Evolutionary conservation across 192 early-diverging fungal species (phyloP), one percentile per base, ranked within the genome.

Genomic region (Podila horticola): DNA sequence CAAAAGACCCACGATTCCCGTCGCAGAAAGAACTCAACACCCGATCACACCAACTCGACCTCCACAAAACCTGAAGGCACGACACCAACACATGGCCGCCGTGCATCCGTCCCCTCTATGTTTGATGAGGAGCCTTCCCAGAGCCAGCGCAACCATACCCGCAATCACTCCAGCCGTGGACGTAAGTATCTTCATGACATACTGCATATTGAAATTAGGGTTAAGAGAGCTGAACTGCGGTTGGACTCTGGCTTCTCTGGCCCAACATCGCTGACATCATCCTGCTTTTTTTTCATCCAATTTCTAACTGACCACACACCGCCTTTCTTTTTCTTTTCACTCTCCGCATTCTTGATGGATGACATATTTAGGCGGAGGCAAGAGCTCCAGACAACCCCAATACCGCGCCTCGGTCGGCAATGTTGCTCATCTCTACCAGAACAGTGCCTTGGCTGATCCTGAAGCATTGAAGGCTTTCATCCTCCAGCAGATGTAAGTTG

Each of bases 401-500:
- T 81, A 73, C 71, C 50, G 77, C 24, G 66, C 71, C 8, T 81
- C 77, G 29, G 61, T 81, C 19, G 77, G 77, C 17, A 73, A 69
- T n/a, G 61, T 19, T n/a, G 52, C 71, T 22, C 61, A 81, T 34
- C 45, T 73, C 15, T 76, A 67, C 30, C 69, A 72, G 4, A 34
- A 50, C 11, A 69, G 64, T 9, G 2, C 51, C 12, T 52, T 31
- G 3, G 48, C 41, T 13, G 71, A 81, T 52, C 15, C 84, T 1
- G 85, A 86, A 50, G 75, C 83, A 20, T 82, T 92, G 59, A 87
- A 90, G 68, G 68, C 69, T 8, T 91, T 88, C 68, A 79, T 92
- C 66, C 65, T 90, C 26, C 90, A 90, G 60, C 91, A 92, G 81
- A 83, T 92, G 89, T 91, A 87, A 79, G 81, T 67, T 29, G 0